A percentile compares a stretch with the other conserved stretches of the same genome.
Conservation (phyloP, 345 rosid species). For the Eucalyptus shirleyi region DNA sequence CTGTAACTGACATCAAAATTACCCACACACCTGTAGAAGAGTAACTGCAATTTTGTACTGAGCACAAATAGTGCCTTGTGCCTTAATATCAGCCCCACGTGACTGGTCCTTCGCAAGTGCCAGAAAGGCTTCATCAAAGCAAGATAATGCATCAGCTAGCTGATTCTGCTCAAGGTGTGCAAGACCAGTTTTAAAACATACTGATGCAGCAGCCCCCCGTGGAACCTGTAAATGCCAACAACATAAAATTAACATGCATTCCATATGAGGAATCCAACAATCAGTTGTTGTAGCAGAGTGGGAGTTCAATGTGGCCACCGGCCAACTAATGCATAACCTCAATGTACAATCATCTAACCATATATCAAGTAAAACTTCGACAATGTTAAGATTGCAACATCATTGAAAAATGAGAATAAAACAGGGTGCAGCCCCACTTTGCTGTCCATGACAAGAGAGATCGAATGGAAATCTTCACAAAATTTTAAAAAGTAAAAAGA, state of each 20-base stretch:
- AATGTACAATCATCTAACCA: neutral
- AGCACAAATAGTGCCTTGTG: conserved; percentile 97
- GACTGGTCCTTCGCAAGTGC: conserved; percentile 96
- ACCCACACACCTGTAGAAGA: conserved; percentile 55
- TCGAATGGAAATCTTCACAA: neutral
- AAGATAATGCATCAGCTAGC: conserved; percentile 92
- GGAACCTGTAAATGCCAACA: conserved; percentile 47
- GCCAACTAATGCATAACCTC: neutral
- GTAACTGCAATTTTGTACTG: conserved; percentile 96
- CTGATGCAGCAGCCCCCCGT: conserved; percentile 83
- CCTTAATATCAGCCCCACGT: conserved; percentile 91
- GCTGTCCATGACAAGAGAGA: neutral
- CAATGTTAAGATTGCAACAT: neutral
- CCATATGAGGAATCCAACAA: neutral
- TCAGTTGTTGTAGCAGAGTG: neutral
- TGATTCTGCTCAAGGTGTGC: conserved; percentile 98
- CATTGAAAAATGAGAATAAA: neutral
- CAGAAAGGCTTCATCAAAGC: conserved; percentile 93
- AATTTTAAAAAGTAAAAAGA: neutral
- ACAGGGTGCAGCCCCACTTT: neutral
- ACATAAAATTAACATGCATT: neutral
- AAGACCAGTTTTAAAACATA: conserved; percentile 92
- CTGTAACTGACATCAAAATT: neutral
- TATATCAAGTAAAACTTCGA: neutral
- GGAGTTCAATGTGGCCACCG: neutral